Conservation (phyloP, 192 early-diverging fungal genomes). For the Mortierella alpina region DNA sequence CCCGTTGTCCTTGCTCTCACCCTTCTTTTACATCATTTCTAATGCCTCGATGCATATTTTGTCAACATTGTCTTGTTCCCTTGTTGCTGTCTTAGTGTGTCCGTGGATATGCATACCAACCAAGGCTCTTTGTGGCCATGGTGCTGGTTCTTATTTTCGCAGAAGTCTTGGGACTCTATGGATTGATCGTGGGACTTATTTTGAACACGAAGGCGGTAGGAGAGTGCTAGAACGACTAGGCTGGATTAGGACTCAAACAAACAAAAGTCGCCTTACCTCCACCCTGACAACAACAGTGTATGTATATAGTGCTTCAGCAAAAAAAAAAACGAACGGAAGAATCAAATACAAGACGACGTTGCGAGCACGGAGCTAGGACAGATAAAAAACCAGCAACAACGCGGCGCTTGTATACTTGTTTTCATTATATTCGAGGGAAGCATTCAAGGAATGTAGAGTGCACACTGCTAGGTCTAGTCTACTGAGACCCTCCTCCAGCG, state of each 20-base stretch:
- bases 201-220: slow-evolving; percentile 89
- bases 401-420: too few species aligned
- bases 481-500: too few species aligned
- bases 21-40: background rate
- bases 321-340: too few species aligned
- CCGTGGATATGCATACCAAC: slow-evolving; percentile 89
- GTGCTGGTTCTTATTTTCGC: slow-evolving; percentile 99
- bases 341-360: too few species aligned
- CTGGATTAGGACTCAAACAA: background rate
- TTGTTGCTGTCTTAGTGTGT: slow-evolving; percentile 65
- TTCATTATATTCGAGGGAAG: background rate
- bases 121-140: slow-evolving; percentile 91
- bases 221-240: slow-evolving; percentile 15
- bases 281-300: too few species aligned
- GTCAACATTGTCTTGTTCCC: background rate
- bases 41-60: background rate
- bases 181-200: slow-evolving; percentile 97
- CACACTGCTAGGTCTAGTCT: too few species aligned
- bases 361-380: too few species aligned
- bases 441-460: background rate
- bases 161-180: slow-evolving; percentile 97
- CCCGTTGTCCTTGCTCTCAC: background rate
- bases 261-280: background rate
- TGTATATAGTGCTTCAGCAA: too few species aligned
- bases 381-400: too few species aligned